Base-by-base conservation (phyloP, 1,284 basidiomycete species). In the Leccinum insigne region DNA sequence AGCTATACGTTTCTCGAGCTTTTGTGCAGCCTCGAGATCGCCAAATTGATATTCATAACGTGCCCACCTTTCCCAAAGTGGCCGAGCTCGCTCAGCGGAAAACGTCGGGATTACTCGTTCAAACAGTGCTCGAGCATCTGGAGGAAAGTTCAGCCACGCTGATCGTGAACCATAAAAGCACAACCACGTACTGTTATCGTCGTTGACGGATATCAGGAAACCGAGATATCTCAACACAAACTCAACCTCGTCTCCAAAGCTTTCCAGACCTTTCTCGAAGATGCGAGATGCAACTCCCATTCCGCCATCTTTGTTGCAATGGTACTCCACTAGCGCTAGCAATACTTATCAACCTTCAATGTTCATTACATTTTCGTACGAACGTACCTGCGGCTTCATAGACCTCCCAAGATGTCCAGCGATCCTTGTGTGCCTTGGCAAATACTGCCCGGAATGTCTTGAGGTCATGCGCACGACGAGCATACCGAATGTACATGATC, bases 31-130 rank as follows among this genome's bases (percentile, higher is more conserved):
- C 58, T 93, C 88, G n/a, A 96, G 82, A 78, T 98, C 95, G 23
- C 95, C 95, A 75, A 94, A 99, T 74, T 94, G 91, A 80, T 97
- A 98, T 78, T 98, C 96, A 80, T 98, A 98, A 66, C 91, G 85
- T 3, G 94, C 90, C 98, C 97, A 99, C 59, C 93, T 87, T 72
- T 98, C 94, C 96, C 96, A 99, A 14, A 99, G 83, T 0, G 92
- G 88, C 57, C 93, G 84, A 11, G 95, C 94, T 52, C 88, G 86
- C 49, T 94, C 92, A 5, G 95, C 82, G 1, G 91, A 77, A 75
- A 99, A 95, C 11, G 86, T 90, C 6, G 85, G 82, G 44, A 96
- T 91, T 11, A 93, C 89, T 56, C 94, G 88, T 77, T 99, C 97
- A 75, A 99, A 99, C 29, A 99, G 81, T 0, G 97, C 96, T 57